Evolutionary conservation across 2,329 filamentous ascomycete species (phyloP).

Genomic region (Coniochaeta prunicola): DNA sequence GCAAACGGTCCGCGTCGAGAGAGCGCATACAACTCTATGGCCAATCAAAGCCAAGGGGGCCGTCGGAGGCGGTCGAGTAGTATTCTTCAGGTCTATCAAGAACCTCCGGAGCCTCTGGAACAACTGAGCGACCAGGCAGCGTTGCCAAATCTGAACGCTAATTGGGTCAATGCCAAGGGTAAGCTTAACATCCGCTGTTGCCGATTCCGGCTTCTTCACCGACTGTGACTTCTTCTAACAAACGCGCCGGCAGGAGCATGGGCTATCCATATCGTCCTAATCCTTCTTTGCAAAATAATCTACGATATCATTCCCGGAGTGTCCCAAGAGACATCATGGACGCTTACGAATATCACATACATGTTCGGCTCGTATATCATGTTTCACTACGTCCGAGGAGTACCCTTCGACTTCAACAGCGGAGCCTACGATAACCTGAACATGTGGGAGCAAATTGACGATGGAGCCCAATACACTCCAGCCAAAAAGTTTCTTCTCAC

Average conservation of each 20-base stretch:
- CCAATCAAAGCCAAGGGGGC: constrained; percentile 58
- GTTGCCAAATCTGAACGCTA: constrained; percentile 90
- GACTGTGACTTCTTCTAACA: constrained; percentile 8
- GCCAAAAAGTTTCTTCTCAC: constrained; percentile 97
- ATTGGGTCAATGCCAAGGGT: constrained; percentile 99
- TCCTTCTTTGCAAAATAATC: constrained; percentile 85
- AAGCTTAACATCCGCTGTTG: constrained; percentile 25
- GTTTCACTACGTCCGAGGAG: constrained; percentile 98
- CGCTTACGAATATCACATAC: constrained; percentile 96
- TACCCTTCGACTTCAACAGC: constrained; percentile 97
- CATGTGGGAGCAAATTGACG: constrained; percentile 99
- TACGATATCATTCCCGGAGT: constrained; percentile 95
- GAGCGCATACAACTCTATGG: constrained; percentile 50
- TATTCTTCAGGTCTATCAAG: constrained; percentile 85
- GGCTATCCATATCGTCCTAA: constrained; percentile 94
- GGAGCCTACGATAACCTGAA: constrained; percentile 99
- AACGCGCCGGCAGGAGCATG: constrained; percentile 65
- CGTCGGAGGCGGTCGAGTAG: constrained; percentile 94
- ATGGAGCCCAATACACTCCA: constrained; percentile 96
- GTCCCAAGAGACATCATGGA: constrained; percentile 98
- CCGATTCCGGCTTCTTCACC: background rate
- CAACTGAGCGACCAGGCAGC: constrained; percentile 95
- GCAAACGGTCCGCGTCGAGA: constrained; percentile 58
- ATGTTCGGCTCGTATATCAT: constrained; percentile 99
- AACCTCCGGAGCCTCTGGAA: constrained; percentile 92